Percentiles rank a stretch among this genome's conserved stretches.
Evolutionary conservation across 768 basidiomycete genomes (phyloP).

Genomic region (Auricularia sp.): DNA sequence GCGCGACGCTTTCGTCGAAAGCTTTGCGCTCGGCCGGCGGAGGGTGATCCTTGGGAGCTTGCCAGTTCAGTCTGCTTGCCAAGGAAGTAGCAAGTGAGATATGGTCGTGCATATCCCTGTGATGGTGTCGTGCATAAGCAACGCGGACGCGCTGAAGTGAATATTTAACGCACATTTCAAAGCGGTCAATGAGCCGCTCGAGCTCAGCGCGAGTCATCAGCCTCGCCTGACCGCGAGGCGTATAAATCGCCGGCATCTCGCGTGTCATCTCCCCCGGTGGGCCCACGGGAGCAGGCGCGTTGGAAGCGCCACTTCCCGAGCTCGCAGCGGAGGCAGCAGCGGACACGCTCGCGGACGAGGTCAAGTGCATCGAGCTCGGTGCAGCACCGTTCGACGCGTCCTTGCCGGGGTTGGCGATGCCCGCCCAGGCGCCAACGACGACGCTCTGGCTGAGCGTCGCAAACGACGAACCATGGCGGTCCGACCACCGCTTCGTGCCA

Average conservation of each 20-base stretch:
- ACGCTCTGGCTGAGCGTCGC: conserved; percentile 1
- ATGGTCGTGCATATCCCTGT: conserved; percentile 58
- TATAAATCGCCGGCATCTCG: neutral
- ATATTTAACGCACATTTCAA: conserved; percentile 43
- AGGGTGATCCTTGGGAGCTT: conserved; percentile 25
- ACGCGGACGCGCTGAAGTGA: no score
- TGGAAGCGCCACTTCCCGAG: neutral
- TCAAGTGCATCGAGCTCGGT: no score
- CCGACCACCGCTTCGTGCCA: neutral
- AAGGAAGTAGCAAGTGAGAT: conserved; percentile 38
- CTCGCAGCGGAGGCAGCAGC: neutral
- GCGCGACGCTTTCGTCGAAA: conserved; percentile 48
- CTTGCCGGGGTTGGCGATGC: neutral
- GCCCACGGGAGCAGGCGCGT: neutral
- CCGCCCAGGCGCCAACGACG: neutral
- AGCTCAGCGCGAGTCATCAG: conserved; percentile 51
- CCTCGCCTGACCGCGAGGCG: conserved; percentile 9
- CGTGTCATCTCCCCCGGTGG: conserved; percentile 10
- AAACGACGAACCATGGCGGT: neutral
- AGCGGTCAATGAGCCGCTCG: conserved; percentile 45
- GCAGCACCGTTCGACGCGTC: neutral
- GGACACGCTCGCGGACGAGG: neutral
- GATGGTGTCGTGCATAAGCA: conserved; percentile 6
- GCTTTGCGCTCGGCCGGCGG: conserved; percentile 41
- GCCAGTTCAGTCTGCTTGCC: conserved; percentile 43